Conservation (phyloP, 345 rosid species). For the Leavenworthia alabamica region DNA sequence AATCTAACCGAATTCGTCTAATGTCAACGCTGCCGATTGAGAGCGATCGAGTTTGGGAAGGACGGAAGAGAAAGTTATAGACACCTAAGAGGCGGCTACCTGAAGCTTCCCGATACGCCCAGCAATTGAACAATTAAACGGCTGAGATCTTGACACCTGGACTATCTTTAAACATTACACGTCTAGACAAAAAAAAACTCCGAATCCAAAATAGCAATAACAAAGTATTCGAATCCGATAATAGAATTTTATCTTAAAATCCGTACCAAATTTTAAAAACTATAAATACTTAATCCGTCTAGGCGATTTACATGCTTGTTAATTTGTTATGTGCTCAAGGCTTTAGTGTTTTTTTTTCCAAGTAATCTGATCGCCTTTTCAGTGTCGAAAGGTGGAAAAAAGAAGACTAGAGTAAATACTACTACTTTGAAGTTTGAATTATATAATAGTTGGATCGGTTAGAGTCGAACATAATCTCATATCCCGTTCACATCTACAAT, state of each 20-base stretch:
- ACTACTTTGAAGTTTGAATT: neutral
- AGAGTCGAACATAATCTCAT: too few relatives aligned
- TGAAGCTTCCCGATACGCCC: slow-evolving; percentile 22
- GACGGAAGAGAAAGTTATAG: neutral
- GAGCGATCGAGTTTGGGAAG: neutral
- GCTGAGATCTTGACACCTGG: slow-evolving; percentile 4
- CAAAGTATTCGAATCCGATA: too few relatives aligned
- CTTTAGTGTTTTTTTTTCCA: too few relatives aligned
- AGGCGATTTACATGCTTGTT: too few relatives aligned
- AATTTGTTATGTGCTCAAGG: too few relatives aligned
- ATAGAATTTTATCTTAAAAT: too few relatives aligned
- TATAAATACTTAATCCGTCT: too few relatives aligned
- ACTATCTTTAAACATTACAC: neutral
- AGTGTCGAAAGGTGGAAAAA: neutral
- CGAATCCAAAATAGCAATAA: too few relatives aligned
- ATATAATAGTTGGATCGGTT: too few relatives aligned
- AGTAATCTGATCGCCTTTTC: neutral
- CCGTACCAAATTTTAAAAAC: too few relatives aligned
- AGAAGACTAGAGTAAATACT: neutral
- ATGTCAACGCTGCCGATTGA: neutral
- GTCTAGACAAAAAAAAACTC: too few relatives aligned
- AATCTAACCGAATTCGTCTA: neutral
- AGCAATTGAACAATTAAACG: neutral
- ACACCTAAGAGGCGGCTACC: neutral
- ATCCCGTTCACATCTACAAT: too few relatives aligned